Base-by-base conservation (phyloP, 805 yeast species). In the Wickerhamomyces rabaulensis region DNA sequence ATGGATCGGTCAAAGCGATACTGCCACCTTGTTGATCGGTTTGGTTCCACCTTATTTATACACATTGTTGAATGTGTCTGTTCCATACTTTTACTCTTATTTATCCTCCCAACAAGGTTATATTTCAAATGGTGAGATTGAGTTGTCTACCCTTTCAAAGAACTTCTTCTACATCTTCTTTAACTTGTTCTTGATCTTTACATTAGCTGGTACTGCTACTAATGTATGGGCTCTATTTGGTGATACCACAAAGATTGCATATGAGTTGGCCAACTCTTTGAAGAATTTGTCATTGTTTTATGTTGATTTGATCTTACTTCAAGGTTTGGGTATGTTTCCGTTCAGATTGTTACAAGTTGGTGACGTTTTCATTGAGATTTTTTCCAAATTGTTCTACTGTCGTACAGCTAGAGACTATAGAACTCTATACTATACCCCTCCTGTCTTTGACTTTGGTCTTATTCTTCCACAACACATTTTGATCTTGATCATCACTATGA, bases 121-220 rank as follows among this genome's bases (percentile, higher is more conserved):
- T 57, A 82, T 95, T 0, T 89, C 97, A 6, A 84, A 86, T 57
- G 91, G 96, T 36, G 98, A 94, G 54, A 96, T 87, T 54, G 98
- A 94, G 62, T 68, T 90, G 16, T 85, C 96, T 0, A 79, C 90
- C 21, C 95, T 92, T 3, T 82, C 94, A 23, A 92, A 92, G 67
- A 94, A 94, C 69, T 92, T 91, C 68, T 91, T 94, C 63, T 94
- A 90, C 65, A 86, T 91, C 33, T 94, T 94, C 68, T 95, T 92
- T 52, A 92, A 92, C 65, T 74, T 94, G 76, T 94, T 92, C 61
- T 71, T 92, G 60, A 96, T 92, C 23, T 94, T 94, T 69, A 92
- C 98, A 1, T 76, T 91, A 58, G 95, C 95, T 8, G 96, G 97
- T 52, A 88, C 97, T 1, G 92, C 94, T 1, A 82, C 94, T 6